phyloP scores from a whole-genome alignment of 805 yeast species.

The Saccharomycopsis guyanensis region DNA sequence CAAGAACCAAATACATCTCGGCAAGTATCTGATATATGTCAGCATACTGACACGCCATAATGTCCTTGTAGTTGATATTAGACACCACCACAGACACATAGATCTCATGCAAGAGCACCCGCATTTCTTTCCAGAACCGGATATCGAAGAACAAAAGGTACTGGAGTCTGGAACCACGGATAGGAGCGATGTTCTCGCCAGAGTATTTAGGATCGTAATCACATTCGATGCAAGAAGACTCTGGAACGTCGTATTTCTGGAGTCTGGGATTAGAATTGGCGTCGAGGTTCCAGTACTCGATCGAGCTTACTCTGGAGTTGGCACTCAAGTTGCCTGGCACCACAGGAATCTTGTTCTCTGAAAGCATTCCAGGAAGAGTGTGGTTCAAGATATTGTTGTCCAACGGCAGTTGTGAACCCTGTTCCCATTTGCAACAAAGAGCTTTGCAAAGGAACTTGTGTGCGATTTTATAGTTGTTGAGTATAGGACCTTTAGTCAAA shows the following conservation, averaged over 20 bases:
- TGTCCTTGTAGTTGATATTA: slow-evolving; percentile 44
- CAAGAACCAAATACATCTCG: slow-evolving; percentile 59
- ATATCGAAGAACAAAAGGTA: slow-evolving; percentile 51
- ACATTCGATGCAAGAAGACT: slow-evolving; percentile 37
- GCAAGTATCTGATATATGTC: slow-evolving; percentile 73
- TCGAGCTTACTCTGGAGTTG: not conserved
- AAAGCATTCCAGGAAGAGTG: slow-evolving; percentile 10
- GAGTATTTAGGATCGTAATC: slow-evolving; percentile 30
- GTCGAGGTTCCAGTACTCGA: slow-evolving; percentile 33
- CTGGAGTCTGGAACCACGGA: slow-evolving; percentile 36
- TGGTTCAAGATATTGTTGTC: not conserved
- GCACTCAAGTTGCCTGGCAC: slow-evolving; percentile 9
- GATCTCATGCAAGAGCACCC: slow-evolving; percentile 53
- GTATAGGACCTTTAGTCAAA: slow-evolving; percentile 45
- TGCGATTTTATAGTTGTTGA: slow-evolving; percentile 38
- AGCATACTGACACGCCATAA: slow-evolving; percentile 72
- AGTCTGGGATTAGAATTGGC: slow-evolving; percentile 24
- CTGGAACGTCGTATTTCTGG: slow-evolving; percentile 39
- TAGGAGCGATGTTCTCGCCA: slow-evolving; percentile 20
- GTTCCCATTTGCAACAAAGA: slow-evolving; percentile 54
- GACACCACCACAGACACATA: slow-evolving; percentile 60
- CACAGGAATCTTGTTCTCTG: slow-evolving; percentile 4
- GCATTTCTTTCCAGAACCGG: slow-evolving; percentile 59
- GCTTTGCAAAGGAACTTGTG: slow-evolving; percentile 49
- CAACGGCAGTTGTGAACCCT: slow-evolving; percentile 34